Base-by-base conservation (phyloP, 2,329 filamentous ascomycete species). In the Periglandula ipomoeae region DNA sequence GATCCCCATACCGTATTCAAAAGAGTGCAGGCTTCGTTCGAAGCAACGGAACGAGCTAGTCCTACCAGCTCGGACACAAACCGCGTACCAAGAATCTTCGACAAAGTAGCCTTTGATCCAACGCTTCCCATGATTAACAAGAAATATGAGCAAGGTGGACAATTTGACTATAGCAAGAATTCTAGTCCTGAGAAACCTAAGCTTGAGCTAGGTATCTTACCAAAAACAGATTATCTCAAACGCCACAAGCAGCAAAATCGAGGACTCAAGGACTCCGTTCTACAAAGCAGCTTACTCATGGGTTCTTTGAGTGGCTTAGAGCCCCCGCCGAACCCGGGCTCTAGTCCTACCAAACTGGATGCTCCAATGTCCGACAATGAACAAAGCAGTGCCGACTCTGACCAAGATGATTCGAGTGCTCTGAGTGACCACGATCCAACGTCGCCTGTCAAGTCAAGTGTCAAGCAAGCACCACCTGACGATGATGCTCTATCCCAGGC, bases 1-100 rank as follows among this genome's bases (percentile, higher is more conserved):
- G 74, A 76, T 43, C 71, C 75, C 3, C 70, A 78, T 51, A 76
- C 75, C 1, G 77, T 82, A 1, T 81, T 75, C 58, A 81, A 81
- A 59, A 70, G 75, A 37, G 71, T 82, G 9, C 66, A 70, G 27
- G 74, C 76, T 3, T 75, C 74, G 11, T 56, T 77, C 24, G 59
- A 47, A 5, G 48, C 54, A 15, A 49, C 58, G 7, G 47, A 45
- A 6, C 50, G 53, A 11, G 57, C 47, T 44, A 61, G 57, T 50
- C 43, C 46, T 51, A 37, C 49, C 34, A 53, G 49, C 48, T 53
- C 58, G 44, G 54, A 50, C 20, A 51, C 56, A 3, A 57, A 53
- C 19, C 65, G 69, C 8, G 70, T 70, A 30, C 63, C 62, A 8
- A 78, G 71, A 50, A 66, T 75, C 10, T 82, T 79, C 52, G 73